These are phyloP conservation scores for Xanthoceras sorbifolium DNA, from an alignment of 345 rosid species.

Conservation along the genomic window DNA sequence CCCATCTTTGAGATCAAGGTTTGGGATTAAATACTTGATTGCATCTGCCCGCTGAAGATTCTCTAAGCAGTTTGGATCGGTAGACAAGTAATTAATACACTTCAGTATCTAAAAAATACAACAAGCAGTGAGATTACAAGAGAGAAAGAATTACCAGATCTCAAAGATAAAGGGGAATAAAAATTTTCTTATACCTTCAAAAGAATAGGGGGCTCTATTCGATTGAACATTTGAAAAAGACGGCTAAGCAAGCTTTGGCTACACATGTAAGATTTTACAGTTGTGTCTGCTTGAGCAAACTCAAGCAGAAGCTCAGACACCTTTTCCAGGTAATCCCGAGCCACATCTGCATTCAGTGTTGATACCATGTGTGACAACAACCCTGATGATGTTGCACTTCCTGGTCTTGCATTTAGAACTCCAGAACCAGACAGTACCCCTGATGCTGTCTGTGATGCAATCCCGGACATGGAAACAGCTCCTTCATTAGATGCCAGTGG, in stretches of 20 bases:
- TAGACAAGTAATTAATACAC: conserved; percentile 87
- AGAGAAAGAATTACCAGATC: conserved; percentile 7
- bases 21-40: conserved; percentile 89
- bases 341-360: conserved; percentile 85
- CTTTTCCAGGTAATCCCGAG: conserved; percentile 93
- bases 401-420: conserved; percentile 93
- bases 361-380: conserved; percentile 90
- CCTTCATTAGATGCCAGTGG: conserved; percentile 53
- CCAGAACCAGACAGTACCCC: conserved; percentile 98
- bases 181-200: conserved; percentile 61
- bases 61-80: conserved; percentile 96
- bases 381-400: conserved; percentile 96
- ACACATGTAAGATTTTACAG: conserved; percentile 89
- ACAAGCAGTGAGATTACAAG: conserved; percentile 26
- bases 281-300: conserved; percentile 95
- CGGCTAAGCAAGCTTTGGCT: conserved; percentile 91
- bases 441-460: conserved; percentile 90
- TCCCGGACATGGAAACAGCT: conserved; percentile 75
- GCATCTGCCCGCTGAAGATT: conserved; percentile 96
- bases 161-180: conserved; percentile 10
- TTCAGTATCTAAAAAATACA: conserved; percentile 57
- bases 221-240: conserved; percentile 91
- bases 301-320: conserved; percentile 96
- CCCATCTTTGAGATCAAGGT: conserved; percentile 91
- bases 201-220: conserved; percentile 83